A percentile compares a stretch with the other conserved stretches of the same genome.
These are phyloP conservation scores for Fraxinus paxiana DNA, from an alignment of 305 asterid genomes.

Conservation along the genomic window DNA sequence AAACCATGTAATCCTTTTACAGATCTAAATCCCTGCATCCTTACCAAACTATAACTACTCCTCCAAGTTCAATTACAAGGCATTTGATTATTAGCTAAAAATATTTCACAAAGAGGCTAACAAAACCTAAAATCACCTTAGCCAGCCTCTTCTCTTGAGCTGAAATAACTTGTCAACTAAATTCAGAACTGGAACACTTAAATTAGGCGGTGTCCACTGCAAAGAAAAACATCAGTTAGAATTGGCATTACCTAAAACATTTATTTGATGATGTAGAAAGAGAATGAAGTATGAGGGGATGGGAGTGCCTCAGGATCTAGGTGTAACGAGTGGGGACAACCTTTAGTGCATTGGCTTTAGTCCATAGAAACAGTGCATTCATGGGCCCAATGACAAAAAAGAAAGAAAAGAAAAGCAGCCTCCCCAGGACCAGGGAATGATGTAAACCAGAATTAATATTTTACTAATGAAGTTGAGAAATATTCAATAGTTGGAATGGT, in stretches of 20 bases:
- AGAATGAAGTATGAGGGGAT: background rate
- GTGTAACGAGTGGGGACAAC: slow-evolving; percentile 3
- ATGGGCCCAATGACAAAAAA: background rate
- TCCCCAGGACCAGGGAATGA: slow-evolving; percentile 7
- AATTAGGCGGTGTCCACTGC: slow-evolving; percentile 98
- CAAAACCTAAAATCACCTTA: slow-evolving; percentile 53
- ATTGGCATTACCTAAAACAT: slow-evolving; percentile 23
- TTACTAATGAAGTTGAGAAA: slow-evolving; percentile 24
- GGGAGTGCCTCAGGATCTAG: slow-evolving; percentile 6
- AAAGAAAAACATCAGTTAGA: slow-evolving; percentile 27
- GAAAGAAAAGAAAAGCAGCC: background rate
- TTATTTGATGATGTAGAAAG: background rate
- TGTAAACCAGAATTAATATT: slow-evolving; percentile 10
- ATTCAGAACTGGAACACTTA: slow-evolving; percentile 84
- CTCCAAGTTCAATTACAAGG: background rate
- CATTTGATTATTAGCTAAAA: slow-evolving; percentile 6
- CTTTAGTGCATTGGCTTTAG: background rate
- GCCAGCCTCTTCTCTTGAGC: slow-evolving; percentile 97
- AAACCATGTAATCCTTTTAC: background rate
- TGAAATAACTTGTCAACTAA: slow-evolving; percentile 88
- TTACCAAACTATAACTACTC: background rate
- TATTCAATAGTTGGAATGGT: background rate
- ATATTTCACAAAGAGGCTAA: slow-evolving; percentile 16
- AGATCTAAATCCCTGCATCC: background rate
- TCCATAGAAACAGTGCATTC: background rate